phyloP scores from a whole-genome alignment of 1,284 basidiomycete genomes.

The Puccinia hordei region DNA sequence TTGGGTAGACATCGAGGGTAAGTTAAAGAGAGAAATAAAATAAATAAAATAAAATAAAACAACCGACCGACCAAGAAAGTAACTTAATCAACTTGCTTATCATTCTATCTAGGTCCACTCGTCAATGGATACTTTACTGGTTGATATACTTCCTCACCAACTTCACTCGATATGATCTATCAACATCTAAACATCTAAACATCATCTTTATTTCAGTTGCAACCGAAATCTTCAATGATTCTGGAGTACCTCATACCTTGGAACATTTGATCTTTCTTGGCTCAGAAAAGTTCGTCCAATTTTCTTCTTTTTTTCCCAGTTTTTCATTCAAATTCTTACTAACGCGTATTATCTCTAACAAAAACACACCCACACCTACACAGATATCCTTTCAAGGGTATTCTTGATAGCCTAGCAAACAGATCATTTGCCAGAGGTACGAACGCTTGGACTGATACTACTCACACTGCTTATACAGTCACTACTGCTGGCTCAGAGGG shows the following conservation, averaged over 20 bases:
- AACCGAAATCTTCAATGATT: constrained; percentile 79
- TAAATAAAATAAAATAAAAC: not conserved
- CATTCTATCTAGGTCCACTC: constrained; percentile 69
- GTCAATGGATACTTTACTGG: constrained; percentile 92
- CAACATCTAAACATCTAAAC: constrained; percentile 8
- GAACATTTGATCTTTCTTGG: constrained; percentile 95
- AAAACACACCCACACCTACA: no score
- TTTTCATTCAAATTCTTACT: constrained; percentile 56
- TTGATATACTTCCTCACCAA: not conserved
- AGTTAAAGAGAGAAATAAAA: constrained; percentile 49
- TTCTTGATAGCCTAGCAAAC: constrained; percentile 95
- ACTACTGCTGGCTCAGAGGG: constrained; percentile 96
- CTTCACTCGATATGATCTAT: not conserved
- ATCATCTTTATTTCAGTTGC: constrained; percentile 39
- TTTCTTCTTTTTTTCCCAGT: constrained; percentile 39
- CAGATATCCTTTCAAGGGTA: constrained; percentile 78
- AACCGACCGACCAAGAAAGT: not conserved
- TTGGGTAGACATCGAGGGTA: constrained; percentile 60
- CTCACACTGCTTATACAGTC: constrained; percentile 78
- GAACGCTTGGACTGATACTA: constrained; percentile 67
- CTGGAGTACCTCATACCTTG: constrained; percentile 87
- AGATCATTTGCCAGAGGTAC: constrained; percentile 86
- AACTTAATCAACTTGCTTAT: constrained; percentile 15
- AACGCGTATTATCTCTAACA: constrained; percentile 27
- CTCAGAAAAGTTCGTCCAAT: constrained; percentile 69